These are phyloP conservation scores for Domatiomyces globalis DNA, from an alignment of 2,329 filamentous ascomycete species.

Conservation along the genomic window DNA sequence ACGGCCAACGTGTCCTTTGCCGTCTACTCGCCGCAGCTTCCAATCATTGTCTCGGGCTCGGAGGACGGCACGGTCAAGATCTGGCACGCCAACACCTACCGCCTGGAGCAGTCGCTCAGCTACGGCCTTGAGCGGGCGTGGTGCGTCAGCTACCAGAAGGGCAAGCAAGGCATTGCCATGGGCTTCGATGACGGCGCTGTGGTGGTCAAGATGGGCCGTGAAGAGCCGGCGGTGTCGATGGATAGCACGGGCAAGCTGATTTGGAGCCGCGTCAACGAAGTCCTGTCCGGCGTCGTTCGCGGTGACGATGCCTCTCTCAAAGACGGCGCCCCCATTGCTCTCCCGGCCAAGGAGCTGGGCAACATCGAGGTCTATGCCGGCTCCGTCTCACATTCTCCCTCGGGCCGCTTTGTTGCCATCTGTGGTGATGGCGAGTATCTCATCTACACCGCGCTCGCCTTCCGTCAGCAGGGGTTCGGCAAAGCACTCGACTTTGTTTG, in stretches of 20 bases:
- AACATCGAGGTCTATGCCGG: conserved; percentile 90
- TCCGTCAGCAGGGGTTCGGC: conserved; percentile 95
- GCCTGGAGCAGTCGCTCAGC: conserved; percentile 87
- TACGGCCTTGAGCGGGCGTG: conserved; percentile 93
- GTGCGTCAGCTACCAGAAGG: conserved; percentile 93
- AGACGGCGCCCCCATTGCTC: conserved; percentile 71
- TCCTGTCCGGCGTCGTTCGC: conserved; percentile 90
- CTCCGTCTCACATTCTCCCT: conserved; percentile 87
- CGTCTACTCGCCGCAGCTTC: conserved; percentile 91
- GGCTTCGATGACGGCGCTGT: conserved; percentile 97
- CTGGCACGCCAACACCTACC: conserved; percentile 96
- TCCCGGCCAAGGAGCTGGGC: conserved; percentile 87
- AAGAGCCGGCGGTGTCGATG: conserved; percentile 97
- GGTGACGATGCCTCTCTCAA: conserved; percentile 70
- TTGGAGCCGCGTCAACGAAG: conserved; percentile 90
- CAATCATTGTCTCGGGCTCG: conserved; percentile 92
- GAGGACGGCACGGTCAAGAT: conserved; percentile 96
- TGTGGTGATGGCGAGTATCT: conserved; percentile 98
- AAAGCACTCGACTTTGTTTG: conserved; percentile 92
- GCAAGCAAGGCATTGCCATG: conserved; percentile 84
- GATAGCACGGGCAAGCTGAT: conserved; percentile 90
- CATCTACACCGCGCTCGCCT: conserved; percentile 91
- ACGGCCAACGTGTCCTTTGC: conserved; percentile 97
- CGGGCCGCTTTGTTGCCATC: conserved; percentile 75
- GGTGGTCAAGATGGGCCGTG: conserved; percentile 91